Evolutionary conservation across 2,329 filamentous ascomycete genomes (phyloP).

Genomic region (Dryadomyces quercus-mongolicae): DNA sequence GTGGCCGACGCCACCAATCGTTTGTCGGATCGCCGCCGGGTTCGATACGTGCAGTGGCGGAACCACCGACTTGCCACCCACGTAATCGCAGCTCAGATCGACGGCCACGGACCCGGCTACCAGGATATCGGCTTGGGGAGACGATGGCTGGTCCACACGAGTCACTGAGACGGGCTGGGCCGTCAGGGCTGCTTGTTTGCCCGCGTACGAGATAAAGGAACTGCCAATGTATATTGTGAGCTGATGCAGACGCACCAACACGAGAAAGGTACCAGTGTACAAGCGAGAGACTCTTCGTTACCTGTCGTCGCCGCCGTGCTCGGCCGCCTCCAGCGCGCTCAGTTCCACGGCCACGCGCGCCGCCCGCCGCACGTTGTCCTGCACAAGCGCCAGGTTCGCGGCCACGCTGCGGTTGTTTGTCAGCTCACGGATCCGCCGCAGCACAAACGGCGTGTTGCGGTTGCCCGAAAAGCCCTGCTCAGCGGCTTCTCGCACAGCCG

Average conservation of each 20-base stretch:
- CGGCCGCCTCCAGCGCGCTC: constrained; percentile 7
- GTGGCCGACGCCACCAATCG: constrained; percentile 80
- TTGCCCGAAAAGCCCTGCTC: constrained; percentile 57
- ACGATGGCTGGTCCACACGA: not conserved
- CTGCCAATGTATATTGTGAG: not conserved
- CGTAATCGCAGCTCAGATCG: constrained; percentile 75
- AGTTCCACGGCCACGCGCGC: constrained; percentile 42
- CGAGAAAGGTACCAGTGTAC: not conserved
- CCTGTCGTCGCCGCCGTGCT: not conserved
- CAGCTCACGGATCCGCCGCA: constrained; percentile 67
- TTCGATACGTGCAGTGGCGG: constrained; percentile 71
- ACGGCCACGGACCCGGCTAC: constrained; percentile 86
- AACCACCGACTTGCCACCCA: constrained; percentile 17
- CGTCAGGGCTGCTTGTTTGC: too few relatives aligned
- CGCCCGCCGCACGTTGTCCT: constrained; percentile 40
- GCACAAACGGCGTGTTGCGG: constrained; percentile 74
- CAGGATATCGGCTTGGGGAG: constrained; percentile 49
- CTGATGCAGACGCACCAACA: not conserved
- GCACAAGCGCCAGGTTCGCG: constrained; percentile 58
- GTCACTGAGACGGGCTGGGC: too few relatives aligned
- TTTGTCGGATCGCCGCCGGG: constrained; percentile 66
- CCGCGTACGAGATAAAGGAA: not conserved
- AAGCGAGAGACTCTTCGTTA: not conserved
- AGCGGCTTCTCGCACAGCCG: constrained; percentile 53
- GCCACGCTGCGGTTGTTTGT: constrained; percentile 58